Evolutionary conservation across 2,329 filamentous ascomycete species (phyloP).

Genomic region (Clathrospora elynae): DNA sequence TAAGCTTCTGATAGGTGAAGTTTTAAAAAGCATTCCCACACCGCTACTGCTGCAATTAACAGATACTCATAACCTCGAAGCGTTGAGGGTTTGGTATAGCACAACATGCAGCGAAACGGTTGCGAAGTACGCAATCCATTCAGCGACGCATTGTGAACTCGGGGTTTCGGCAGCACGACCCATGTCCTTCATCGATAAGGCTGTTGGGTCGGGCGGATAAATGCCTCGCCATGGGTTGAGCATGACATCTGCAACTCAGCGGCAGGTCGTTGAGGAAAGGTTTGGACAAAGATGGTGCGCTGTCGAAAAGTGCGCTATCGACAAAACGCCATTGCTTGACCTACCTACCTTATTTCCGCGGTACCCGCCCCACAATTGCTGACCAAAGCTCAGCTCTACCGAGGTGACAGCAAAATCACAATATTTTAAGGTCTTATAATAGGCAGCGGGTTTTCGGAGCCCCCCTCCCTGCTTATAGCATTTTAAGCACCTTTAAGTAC

Average conservation of each 20-base stretch:
- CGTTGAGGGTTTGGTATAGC: slow-evolving; percentile 2
- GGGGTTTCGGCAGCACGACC: neutral
- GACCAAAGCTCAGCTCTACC: neutral
- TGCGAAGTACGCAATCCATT: neutral
- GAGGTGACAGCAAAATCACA: neutral
- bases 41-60: too few species aligned
- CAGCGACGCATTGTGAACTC: neutral
- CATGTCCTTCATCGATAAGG: neutral
- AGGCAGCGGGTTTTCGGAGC: too few species aligned
- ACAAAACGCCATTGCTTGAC: slow-evolving; percentile 39
- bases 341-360: slow-evolving; percentile 36
- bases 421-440: too few species aligned
- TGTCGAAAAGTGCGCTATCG: slow-evolving; percentile 35
- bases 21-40: too few species aligned
- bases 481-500: too few species aligned
- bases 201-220: neutral
- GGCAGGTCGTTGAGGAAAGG: slow-evolving; percentile 17
- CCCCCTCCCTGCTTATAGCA: too few species aligned
- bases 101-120: neutral
- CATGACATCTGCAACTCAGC: neutral
- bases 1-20: too few species aligned
- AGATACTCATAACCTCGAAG: neutral
- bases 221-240: too few species aligned
- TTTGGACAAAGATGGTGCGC: slow-evolving; percentile 14
- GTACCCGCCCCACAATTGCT: slow-evolving; percentile 1